phyloP scores from a whole-genome alignment of 257 asterid genomes.

The Solanum habrochaites region DNA sequence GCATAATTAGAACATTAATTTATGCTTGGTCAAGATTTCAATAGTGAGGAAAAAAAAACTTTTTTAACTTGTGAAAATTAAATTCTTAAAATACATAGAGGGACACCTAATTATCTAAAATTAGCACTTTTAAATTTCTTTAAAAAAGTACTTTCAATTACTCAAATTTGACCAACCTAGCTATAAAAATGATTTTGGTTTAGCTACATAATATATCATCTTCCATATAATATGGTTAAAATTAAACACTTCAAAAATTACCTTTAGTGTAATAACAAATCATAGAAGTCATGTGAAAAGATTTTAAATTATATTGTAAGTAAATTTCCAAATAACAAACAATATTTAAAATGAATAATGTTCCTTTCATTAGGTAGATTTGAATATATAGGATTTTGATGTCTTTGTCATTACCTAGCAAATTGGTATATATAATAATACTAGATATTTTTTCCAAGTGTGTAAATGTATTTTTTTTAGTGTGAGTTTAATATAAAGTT shows the following conservation, averaged over 20 bases:
- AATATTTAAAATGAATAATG: not conserved
- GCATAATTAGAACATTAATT: not conserved
- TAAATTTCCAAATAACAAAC: not conserved
- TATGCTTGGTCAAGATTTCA: not conserved
- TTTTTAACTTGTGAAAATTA: not conserved
- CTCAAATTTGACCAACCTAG: not conserved
- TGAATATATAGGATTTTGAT: not conserved
- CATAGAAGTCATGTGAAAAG: not conserved
- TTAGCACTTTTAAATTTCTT: not conserved
- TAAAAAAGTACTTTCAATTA: not conserved
- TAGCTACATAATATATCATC: not conserved
- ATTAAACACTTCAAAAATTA: not conserved
- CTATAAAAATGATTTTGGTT: not conserved
- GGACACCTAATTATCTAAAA: not conserved
- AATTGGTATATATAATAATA: not conserved
- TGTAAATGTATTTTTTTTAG: not conserved
- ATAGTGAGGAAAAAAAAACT: not conserved
- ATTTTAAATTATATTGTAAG: not conserved
- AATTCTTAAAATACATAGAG: not conserved
- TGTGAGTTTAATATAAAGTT: not conserved
- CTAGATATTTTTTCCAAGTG: not conserved
- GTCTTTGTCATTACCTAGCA: not conserved
- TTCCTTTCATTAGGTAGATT: not conserved
- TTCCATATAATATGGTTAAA: not conserved
- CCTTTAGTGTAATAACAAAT: not conserved